These are phyloP conservation scores for Strobilomyces dryophilus DNA, from an alignment of 768 basidiomycete species.

Conservation along the genomic window DNA sequence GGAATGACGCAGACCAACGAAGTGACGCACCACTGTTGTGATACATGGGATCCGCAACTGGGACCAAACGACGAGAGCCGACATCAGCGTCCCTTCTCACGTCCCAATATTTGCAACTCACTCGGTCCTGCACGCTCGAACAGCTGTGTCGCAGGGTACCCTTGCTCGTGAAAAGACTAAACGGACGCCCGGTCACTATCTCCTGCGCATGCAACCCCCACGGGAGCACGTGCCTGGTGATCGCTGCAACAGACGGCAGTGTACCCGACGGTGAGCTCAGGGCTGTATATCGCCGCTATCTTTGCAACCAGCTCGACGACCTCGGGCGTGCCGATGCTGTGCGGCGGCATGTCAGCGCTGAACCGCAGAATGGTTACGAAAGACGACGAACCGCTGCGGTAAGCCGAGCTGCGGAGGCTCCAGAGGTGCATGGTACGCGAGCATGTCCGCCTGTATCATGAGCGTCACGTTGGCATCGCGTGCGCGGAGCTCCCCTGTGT, in stretches of 20 bases:
- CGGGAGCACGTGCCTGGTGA: constrained; percentile 57
- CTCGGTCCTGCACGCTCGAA: constrained; percentile 83
- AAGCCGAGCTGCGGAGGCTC: constrained; percentile 85
- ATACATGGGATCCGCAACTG: constrained; percentile 87
- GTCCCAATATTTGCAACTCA: constrained; percentile 23
- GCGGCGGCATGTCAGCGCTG: neutral
- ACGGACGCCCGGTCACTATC: neutral
- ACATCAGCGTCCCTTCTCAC: neutral
- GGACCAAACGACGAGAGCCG: neutral
- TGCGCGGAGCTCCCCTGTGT: constrained; percentile 56
- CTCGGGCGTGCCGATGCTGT: constrained; percentile 74
- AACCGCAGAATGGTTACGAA: neutral
- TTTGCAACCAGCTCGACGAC: constrained; percentile 73
- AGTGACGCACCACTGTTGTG: constrained; percentile 64
- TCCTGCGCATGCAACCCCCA: neutral
- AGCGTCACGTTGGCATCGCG: constrained; percentile 64
- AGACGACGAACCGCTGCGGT: constrained; percentile 53
- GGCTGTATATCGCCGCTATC: constrained; percentile 75
- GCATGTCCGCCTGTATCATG: constrained; percentile 93
- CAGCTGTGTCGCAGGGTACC: constrained; percentile 82
- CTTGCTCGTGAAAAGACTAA: constrained; percentile 76
- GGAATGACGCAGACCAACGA: neutral
- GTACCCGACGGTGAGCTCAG: constrained; percentile 67
- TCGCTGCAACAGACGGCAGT: constrained; percentile 88
- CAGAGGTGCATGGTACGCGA: constrained; percentile 72